Base-by-base conservation (phyloP, 2,329 filamentous ascomycete species). In the Juglanconis juglandina region DNA sequence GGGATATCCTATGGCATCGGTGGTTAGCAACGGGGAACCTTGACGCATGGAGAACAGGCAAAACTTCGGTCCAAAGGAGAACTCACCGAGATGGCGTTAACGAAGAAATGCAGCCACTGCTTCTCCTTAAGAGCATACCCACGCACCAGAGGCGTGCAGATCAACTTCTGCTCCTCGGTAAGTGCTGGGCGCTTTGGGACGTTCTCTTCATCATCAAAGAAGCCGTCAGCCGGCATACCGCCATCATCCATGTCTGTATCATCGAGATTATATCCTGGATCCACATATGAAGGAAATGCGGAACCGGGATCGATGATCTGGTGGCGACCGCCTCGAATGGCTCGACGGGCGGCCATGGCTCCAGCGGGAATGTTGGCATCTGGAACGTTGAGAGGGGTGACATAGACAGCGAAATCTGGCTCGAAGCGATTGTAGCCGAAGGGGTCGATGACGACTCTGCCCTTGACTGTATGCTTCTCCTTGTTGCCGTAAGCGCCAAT, bases 101-200 rank as follows among this genome's bases (percentile, higher is more conserved):
- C 71, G 59, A 72, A 77, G 62, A 81, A 79, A 54, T 77, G 75
- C 63, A 77, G 72, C 77, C 75, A 80, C 48, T 70, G 69, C 66
- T 77, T 77, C 50, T 71, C 71, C 63, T 75, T 75, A 30, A 79
- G 70, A 0, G 73, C 69, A 58, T 81, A 84, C 1, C 81, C 81
- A 32, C 74, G 72, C 68, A 70, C 68, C 44, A 65, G 62, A 46
- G 63, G 68, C 13, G 63, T 68, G 54, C 62, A 66, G 49, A 67
- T 62, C 57, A 71, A 62, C 32, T 66, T 64, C 51, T 71, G 67
- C 30, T 66, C 67, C 0, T 67, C 64, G 1, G 67, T 71, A 33
- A 72, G 63, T 9, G 47, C 47, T 11, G 47, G 47, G 10, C 10
- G 47, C 24, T 32, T 33, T 4, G 47, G 32, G 9, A n/a, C 10